Base-by-base conservation (phyloP, 2,329 filamentous ascomycete genomes). In the Fusarium dimerum region DNA sequence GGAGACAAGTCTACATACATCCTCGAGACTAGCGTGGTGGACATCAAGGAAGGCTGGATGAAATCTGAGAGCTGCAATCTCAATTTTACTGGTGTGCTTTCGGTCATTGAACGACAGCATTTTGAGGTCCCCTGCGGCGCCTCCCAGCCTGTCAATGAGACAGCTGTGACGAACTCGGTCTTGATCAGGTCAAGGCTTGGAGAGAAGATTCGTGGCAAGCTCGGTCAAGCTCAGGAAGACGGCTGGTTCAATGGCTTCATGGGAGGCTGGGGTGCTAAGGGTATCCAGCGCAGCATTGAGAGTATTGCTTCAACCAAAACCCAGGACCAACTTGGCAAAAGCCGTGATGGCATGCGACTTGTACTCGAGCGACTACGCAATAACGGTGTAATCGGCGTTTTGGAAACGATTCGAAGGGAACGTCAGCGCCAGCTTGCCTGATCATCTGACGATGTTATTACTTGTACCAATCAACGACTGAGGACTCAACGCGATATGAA, bases 31-130 rank as follows among this genome's bases (percentile, higher is more conserved):
- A 90, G 86, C 61, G 81, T 90, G 9, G 86, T 94, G 26, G 89
- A 93, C 69, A 84, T 92, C 56, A 85, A 84, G 54, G 84, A 92
- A 66, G 89, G 89, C 43, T 90, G 87, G 84, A 92, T 94, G 88
- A 81, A 83, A 67, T 90, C 88, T 0, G 89, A 93, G 73, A 90
- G 86, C 64, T 81, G 84, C 58, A 94, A 94, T 65, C 78, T 94
- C 48, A 90, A 93, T 71, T 93, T 88, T 73, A 90, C 89, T 6
- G 88, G 89, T 54, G 87, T 94, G 16, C 73, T 94, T 39, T 89
- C 85, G 44, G 89, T 94, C 12, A 78, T 92, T 17, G 90, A 94
- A 74, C 79, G 84, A 61, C 90, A 94, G 68, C 74, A 82, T 51
- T 94, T 90, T 71, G 78, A 76, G 30, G 62, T 72, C 3, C 74